Evolutionary conservation across 2,329 filamentous ascomycete species (phyloP).

Genomic region (Aspergillus sp.): DNA sequence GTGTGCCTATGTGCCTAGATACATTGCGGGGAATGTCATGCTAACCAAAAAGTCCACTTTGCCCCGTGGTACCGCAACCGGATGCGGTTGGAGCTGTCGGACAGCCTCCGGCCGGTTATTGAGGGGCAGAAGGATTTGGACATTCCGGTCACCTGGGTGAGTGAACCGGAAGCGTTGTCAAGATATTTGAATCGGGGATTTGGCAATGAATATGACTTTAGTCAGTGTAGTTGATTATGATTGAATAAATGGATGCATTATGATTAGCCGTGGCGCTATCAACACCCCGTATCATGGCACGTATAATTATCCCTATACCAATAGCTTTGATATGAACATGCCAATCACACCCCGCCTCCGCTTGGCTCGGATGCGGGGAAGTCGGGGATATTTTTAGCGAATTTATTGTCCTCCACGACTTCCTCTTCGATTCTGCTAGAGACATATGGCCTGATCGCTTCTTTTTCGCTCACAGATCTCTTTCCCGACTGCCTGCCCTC

Average conservation of each 20-base stretch:
- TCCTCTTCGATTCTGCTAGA: not conserved
- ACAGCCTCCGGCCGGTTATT: constrained; percentile 44
- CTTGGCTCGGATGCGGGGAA: not conserved
- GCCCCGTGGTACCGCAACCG: constrained; percentile 53
- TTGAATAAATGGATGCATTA: too few relatives aligned
- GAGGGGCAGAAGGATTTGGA: constrained; percentile 40
- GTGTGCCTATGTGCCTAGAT: not conserved
- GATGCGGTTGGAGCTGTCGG: constrained; percentile 50
- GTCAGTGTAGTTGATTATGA: constrained; percentile 31
- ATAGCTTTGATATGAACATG: too few relatives aligned
- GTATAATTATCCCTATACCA: too few relatives aligned
- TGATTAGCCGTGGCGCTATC: too few relatives aligned
- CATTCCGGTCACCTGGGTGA: constrained; percentile 46
- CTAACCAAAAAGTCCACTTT: constrained; percentile 41
- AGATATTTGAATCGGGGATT: constrained; percentile 52
- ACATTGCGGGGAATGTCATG: not conserved
- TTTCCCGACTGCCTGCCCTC: not conserved
- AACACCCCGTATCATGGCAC: too few relatives aligned
- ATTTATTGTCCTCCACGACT: not conserved
- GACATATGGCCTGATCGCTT: not conserved
- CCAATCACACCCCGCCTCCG: not conserved
- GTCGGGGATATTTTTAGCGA: not conserved
- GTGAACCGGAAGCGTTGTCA: constrained; percentile 35
- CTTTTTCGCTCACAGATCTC: not conserved
- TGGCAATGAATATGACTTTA: constrained; percentile 58